Evolutionary conservation across 495 filamentous ascomycete genomes (phyloP).

Genomic region (Aspergillus wentii): DNA sequence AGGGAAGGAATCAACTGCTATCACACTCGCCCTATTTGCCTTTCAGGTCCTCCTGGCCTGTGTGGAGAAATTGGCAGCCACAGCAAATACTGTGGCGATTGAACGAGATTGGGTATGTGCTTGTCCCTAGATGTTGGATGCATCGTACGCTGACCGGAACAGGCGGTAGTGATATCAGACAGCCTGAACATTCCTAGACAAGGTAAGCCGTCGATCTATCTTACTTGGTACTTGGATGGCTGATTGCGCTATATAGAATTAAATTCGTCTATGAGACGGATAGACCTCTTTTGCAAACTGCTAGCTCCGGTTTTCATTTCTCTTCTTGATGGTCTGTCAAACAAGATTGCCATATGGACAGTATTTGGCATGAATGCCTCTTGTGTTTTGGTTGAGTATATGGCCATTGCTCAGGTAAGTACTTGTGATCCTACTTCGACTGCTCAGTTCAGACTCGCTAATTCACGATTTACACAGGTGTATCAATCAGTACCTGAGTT

Average conservation of each 20-base stretch:
- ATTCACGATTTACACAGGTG: constrained; percentile 18
- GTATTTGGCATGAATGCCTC: constrained; percentile 32
- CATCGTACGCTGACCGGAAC: neutral
- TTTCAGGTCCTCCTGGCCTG: constrained; percentile 47
- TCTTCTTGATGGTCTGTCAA: constrained; percentile 41
- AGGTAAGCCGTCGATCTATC: too few relatives aligned
- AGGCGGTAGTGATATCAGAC: constrained; percentile 42
- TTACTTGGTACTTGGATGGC: too few relatives aligned
- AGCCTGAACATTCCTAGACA: constrained; percentile 27
- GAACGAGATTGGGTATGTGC: constrained; percentile 60
- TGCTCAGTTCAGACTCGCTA: too few relatives aligned
- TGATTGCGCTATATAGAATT: constrained; percentile 35
- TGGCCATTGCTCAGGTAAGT: constrained; percentile 48
- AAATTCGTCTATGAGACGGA: constrained; percentile 64
- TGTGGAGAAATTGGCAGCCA: constrained; percentile 50
- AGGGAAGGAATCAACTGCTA: constrained; percentile 1
- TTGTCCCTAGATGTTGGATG: neutral
- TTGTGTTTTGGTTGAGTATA: constrained; percentile 50
- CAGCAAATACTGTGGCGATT: constrained; percentile 56
- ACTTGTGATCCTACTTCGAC: too few relatives aligned
- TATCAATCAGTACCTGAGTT: constrained; percentile 37
- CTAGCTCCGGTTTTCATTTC: constrained; percentile 57
- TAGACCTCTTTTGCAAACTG: constrained; percentile 70
- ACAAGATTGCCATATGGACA: constrained; percentile 43
- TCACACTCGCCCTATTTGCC: constrained; percentile 33